phyloP scores from a whole-genome alignment of 208 protist genomes.

The Novymonas esmeraldas region DNA sequence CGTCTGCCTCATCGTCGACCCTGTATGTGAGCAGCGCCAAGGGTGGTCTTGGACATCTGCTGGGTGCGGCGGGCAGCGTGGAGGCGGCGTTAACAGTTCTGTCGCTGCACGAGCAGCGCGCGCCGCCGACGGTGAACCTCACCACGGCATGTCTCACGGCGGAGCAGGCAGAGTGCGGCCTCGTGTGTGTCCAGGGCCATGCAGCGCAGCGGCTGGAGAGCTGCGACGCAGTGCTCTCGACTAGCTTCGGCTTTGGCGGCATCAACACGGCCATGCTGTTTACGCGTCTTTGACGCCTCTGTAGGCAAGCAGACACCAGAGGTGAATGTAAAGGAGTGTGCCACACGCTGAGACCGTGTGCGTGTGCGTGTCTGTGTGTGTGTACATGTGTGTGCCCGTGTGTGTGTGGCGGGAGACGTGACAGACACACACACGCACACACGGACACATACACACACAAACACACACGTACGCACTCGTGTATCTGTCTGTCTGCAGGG shows the following conservation, averaged over 20 bases:
- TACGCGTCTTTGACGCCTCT: constrained; percentile 30
- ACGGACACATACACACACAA: neutral
- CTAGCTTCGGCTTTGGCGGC: constrained; percentile 98
- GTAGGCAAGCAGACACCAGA: neutral
- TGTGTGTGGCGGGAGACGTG: neutral
- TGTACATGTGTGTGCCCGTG: neutral
- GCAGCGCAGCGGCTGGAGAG: constrained; percentile 19
- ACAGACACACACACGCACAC: neutral
- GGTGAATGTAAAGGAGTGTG: neutral
- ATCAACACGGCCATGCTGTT: constrained; percentile 94
- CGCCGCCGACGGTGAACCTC: constrained; percentile 95
- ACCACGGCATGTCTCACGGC: constrained; percentile 33
- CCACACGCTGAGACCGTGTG: neutral
- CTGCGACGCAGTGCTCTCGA: constrained; percentile 85
- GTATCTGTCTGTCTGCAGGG: neutral
- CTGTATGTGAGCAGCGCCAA: constrained; percentile 90
- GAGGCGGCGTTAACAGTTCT: constrained; percentile 92
- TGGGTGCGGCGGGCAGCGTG: constrained; percentile 96
- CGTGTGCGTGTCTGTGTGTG: neutral
- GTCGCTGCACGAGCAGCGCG: constrained; percentile 59
- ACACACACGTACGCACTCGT: neutral
- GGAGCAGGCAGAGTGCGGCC: constrained; percentile 16
- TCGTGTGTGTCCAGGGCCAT: constrained; percentile 26
- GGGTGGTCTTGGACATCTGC: constrained; percentile 96
- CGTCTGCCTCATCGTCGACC: constrained; percentile 12